A percentile compares a stretch with the other conserved stretches of the same genome.
Evolutionary conservation across 306 rosid genomes (phyloP).

Genomic region (Begonia masoniana): DNA sequence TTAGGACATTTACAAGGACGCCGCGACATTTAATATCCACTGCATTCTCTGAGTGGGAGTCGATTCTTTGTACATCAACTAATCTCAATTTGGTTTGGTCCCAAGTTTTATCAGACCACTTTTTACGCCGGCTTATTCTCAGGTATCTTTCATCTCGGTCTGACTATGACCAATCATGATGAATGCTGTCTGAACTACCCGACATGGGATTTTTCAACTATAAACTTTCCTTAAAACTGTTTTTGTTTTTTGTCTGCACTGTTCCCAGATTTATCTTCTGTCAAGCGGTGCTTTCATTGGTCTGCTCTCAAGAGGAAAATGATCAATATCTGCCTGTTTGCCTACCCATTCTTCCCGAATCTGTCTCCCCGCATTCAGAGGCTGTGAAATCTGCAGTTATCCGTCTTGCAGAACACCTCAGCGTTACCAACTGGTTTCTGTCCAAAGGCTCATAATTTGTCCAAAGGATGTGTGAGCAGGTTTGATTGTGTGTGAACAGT

Average conservation of each 20-base stretch:
- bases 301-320: conserved; percentile 43
- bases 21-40: conserved; percentile 63
- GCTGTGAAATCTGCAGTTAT: conserved; percentile 47
- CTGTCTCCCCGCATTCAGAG: conserved; percentile 52
- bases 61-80: conserved; percentile 59
- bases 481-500: too few relatives aligned
- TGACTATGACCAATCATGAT: too few relatives aligned
- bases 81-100: conserved; percentile 87
- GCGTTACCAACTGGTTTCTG: conserved; percentile 47
- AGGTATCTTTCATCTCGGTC: conserved; percentile 38
- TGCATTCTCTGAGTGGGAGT: conserved; percentile 89
- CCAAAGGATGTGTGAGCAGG: too few relatives aligned
- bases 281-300: conserved; percentile 54
- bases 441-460: conserved; percentile 15
- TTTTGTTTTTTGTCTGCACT: background rate
- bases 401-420: conserved; percentile 73
- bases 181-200: background rate
- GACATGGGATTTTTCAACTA: too few relatives aligned
- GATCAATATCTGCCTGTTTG: conserved; percentile 61
- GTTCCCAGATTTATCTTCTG: conserved; percentile 81
- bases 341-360: conserved; percentile 60
- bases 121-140: conserved; percentile 78
- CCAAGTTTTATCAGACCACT: conserved; percentile 72
- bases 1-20: conserved; percentile 43
- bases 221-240: background rate